phyloP scores from a whole-genome alignment of 441 rosid genomes.

The Oxalis stricta region DNA sequence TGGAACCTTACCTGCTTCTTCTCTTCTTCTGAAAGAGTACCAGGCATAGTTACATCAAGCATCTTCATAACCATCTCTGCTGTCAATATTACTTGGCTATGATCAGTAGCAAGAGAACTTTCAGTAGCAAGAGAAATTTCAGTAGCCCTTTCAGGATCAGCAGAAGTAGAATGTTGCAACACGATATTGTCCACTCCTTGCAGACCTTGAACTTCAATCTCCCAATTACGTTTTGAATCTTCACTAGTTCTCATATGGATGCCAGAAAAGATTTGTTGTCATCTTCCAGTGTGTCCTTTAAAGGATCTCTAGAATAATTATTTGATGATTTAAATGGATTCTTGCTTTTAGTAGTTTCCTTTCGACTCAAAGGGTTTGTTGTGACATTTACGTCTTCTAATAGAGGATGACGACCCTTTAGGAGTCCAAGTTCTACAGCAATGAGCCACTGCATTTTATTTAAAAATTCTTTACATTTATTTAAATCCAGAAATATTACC shows the following conservation, averaged over 20 bases:
- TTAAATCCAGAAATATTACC: no score
- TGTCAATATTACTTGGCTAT: conserved; percentile 62
- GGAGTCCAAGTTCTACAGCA: conserved; percentile 91
- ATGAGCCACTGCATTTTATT: conserved; percentile 96
- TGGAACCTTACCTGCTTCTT: conserved; percentile 54
- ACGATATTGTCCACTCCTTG: conserved; percentile 16
- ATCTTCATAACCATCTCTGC: conserved; percentile 71
- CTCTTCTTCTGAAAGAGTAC: conserved; percentile 48
- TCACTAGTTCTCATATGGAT: conserved; percentile 16
- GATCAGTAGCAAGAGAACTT: no score
- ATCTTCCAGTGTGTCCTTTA: conserved; percentile 19
- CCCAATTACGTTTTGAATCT: conserved; percentile 19
- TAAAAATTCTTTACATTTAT: no score
- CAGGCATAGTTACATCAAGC: conserved; percentile 80
- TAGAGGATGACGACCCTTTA: conserved; percentile 98
- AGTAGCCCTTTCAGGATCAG: conserved; percentile 26
- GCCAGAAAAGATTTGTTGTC: conserved; percentile 14
- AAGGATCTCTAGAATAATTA: conserved; percentile 26
- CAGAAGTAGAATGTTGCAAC: conserved; percentile 21
- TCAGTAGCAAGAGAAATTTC: conserved; percentile 34
- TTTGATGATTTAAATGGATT: conserved; percentile 26
- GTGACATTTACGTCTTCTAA: conserved; percentile 70
- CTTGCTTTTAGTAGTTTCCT: no score
- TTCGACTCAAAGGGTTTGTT: conserved; percentile 57
- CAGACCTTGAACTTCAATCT: conserved; percentile 15